A percentile compares a stretch with the other conserved stretches of the same genome.
These are phyloP conservation scores for Atkinsonella texensis DNA, from an alignment of 2,329 filamentous ascomycete genomes.

Conservation along the genomic window DNA sequence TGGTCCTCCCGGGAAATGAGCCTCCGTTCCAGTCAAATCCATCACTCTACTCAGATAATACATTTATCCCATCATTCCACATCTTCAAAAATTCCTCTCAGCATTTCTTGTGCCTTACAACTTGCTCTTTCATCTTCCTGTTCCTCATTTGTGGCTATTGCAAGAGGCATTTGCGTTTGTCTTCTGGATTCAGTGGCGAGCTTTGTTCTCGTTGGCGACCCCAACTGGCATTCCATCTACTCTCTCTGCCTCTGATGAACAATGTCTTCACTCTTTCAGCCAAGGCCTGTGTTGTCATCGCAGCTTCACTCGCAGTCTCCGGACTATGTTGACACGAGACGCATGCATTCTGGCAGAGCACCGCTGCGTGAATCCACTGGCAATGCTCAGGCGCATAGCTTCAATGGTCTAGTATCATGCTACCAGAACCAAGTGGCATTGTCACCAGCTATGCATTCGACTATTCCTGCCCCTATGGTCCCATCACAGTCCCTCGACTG, in stretches of 20 bases:
- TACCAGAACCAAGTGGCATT: slow-evolving; percentile 30
- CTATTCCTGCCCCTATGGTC: slow-evolving; percentile 38
- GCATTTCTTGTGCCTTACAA: slow-evolving; percentile 29
- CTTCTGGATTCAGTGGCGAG: slow-evolving; percentile 9
- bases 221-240: slow-evolving; percentile 21
- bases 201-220: slow-evolving; percentile 16
- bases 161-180: slow-evolving; percentile 16
- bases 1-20: slow-evolving; percentile 17
- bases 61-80: slow-evolving; percentile 32
- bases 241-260: slow-evolving; percentile 9
- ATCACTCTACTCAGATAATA: slow-evolving; percentile 23
- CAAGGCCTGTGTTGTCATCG: slow-evolving; percentile 36
- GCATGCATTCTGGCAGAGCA: slow-evolving; percentile 27
- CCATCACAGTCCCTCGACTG: slow-evolving; percentile 35
- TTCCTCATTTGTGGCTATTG: slow-evolving; percentile 17
- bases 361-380: slow-evolving; percentile 41
- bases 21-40: slow-evolving; percentile 26
- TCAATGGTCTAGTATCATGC: slow-evolving; percentile 30
- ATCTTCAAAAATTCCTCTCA: slow-evolving; percentile 30
- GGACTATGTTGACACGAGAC: slow-evolving; percentile 35
- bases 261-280: slow-evolving; percentile 29
- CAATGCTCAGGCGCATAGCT: slow-evolving; percentile 35
- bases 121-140: slow-evolving; percentile 17
- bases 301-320: slow-evolving; percentile 36
- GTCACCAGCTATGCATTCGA: slow-evolving; percentile 32